These are phyloP conservation scores for Aspergillus ochraceus DNA, from an alignment of 2,329 filamentous ascomycete genomes.

Conservation along the genomic window DNA sequence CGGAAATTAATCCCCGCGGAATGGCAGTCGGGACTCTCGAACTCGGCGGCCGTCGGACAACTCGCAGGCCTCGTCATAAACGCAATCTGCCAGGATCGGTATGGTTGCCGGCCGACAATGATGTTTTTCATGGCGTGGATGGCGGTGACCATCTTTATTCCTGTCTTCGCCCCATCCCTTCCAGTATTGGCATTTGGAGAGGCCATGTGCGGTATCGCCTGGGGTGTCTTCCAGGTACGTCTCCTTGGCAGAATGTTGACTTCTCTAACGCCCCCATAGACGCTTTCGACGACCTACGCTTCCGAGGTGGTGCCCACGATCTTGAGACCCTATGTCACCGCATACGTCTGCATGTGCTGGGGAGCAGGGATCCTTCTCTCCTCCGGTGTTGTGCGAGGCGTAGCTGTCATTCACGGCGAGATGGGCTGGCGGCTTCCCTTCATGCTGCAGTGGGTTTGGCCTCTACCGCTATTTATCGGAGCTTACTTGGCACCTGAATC, in stretches of 20 bases:
- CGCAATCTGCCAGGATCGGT: no score
- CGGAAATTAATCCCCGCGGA: no score
- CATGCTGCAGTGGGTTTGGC: constrained; percentile 21
- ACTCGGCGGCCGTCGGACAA: no score
- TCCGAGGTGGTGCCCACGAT: constrained; percentile 34
- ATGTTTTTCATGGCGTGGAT: background rate
- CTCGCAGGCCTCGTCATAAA: no score
- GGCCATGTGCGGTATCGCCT: constrained; percentile 12
- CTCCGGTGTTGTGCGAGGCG: constrained; percentile 25
- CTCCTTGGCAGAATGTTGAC: background rate
- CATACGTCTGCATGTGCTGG: constrained; percentile 24
- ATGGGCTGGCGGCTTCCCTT: constrained; percentile 19
- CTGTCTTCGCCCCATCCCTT: constrained; percentile 14
- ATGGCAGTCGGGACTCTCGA: no score
- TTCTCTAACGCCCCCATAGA: constrained; percentile 3
- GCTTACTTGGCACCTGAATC: constrained; percentile 33
- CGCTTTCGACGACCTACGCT: constrained; percentile 24
- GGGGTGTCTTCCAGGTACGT: constrained; percentile 6
- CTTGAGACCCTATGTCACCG: constrained; percentile 11
- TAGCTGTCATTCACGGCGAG: constrained; percentile 17
- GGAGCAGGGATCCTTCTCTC: constrained; percentile 26
- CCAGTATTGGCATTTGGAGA: constrained; percentile 9
- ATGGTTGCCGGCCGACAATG: no score
- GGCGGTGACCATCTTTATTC: constrained; percentile 17
- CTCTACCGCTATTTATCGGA: constrained; percentile 23